Percentiles rank a stretch among this genome's conserved stretches.
Conservation (phyloP, 345 rosid species). For the Rhodamnia argentea region DNA sequence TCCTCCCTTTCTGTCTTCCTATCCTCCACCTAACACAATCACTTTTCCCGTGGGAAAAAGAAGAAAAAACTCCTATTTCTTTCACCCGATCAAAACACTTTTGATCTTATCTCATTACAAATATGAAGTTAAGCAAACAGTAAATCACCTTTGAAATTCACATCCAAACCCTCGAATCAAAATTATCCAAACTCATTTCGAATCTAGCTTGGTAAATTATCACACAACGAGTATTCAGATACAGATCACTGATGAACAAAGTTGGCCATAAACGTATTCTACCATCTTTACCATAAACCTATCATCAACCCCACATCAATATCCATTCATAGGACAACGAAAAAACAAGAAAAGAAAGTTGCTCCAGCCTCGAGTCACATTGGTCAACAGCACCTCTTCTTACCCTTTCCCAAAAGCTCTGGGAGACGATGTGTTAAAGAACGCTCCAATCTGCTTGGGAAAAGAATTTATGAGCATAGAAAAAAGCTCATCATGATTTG, state of each 20-base stretch:
- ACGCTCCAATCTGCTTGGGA: neutral
- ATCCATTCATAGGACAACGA: neutral
- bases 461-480: neutral
- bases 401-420: neutral
- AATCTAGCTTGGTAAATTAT: neutral
- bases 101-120: neutral
- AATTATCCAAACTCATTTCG: neutral
- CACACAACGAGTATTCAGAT: too few relatives aligned
- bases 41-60: neutral
- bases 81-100: neutral
- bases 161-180: too few relatives aligned
- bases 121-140: neutral
- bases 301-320: neutral
- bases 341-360: neutral
- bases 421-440: neutral
- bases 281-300: neutral
- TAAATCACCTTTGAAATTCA: too few relatives aligned
- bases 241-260: neutral
- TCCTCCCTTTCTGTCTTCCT: neutral
- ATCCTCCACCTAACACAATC: neutral
- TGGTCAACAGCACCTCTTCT: neutral
- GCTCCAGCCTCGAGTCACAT: neutral
- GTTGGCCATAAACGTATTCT: neutral
- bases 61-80: neutral
- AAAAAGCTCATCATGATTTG: neutral